Percentiles rank a stretch among this genome's conserved stretches.
These are phyloP conservation scores for Apiospora koreana DNA, from an alignment of 2,329 filamentous ascomycete genomes.

Conservation along the genomic window DNA sequence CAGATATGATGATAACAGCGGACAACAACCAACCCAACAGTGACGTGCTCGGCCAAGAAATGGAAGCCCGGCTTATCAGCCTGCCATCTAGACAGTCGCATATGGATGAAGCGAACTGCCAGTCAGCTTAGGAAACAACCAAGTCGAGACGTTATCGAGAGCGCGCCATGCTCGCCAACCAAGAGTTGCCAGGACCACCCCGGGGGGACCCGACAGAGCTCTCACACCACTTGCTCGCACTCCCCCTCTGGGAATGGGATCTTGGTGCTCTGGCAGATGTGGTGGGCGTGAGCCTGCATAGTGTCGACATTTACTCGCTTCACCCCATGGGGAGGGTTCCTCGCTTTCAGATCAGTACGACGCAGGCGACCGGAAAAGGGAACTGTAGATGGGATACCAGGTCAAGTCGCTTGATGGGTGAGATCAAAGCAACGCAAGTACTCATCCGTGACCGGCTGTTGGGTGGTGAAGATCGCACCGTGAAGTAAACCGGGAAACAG, in stretches of 20 bases:
- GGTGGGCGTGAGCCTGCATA: background rate
- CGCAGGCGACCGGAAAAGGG: background rate
- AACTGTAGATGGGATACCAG: background rate
- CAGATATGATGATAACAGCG: background rate
- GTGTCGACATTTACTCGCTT: conserved; percentile 8
- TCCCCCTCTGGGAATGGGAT: conserved; percentile 1
- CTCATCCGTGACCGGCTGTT: background rate
- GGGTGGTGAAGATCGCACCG: background rate
- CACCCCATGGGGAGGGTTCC: conserved; percentile 3
- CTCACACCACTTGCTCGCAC: conserved; percentile 6
- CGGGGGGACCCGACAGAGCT: background rate
- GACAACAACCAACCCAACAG: conserved; percentile 3
- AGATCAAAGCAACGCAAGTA: background rate
- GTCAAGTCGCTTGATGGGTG: background rate
- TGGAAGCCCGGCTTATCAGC: conserved; percentile 9
- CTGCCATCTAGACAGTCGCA: background rate
- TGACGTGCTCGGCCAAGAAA: background rate
- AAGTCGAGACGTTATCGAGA: conserved; percentile 4
- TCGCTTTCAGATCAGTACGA: conserved; percentile 6
- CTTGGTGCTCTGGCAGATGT: background rate
- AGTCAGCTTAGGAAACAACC: conserved; percentile 2
- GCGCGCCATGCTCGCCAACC: background rate
- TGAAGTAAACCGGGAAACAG: background rate
- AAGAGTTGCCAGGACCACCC: background rate
- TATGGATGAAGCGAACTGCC: background rate